Conservation (phyloP, 2,329 filamentous ascomycete species). For the Aspergillus fructus region DNA sequence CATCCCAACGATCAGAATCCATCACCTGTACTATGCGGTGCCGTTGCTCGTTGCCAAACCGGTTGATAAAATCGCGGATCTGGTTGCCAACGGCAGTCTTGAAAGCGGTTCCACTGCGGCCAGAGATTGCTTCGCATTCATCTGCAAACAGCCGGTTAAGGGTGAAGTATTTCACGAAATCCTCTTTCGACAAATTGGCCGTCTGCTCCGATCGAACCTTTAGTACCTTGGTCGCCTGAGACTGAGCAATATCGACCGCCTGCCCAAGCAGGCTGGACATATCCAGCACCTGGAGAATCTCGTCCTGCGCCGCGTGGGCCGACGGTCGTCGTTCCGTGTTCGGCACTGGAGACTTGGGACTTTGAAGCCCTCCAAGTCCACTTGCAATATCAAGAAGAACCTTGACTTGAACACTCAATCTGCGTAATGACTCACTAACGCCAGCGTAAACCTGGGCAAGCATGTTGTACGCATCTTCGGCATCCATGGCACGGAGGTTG, state of each 20-base stretch:
- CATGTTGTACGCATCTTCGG: constrained; percentile 80
- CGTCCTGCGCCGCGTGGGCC: constrained; percentile 50
- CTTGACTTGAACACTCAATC: constrained; percentile 88
- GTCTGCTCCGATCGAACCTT: constrained; percentile 64
- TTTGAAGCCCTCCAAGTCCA: constrained; percentile 43
- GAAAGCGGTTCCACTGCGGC: constrained; percentile 58
- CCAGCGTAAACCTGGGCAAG: constrained; percentile 80
- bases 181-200: constrained; percentile 52
- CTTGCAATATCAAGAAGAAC: constrained; percentile 93
- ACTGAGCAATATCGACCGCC: constrained; percentile 66
- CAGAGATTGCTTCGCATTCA: constrained; percentile 66
- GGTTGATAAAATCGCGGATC: constrained; percentile 61
- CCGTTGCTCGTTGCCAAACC: constrained; percentile 57
- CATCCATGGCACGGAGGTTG: constrained; percentile 79
- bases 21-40: constrained; percentile 58
- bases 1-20: constrained; percentile 65
- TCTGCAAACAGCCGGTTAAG: constrained; percentile 65
- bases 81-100: constrained; percentile 63
- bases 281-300: constrained; percentile 63
- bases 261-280: constrained; percentile 65
- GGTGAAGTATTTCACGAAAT: constrained; percentile 63
- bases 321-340: constrained; percentile 22
- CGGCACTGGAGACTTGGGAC: constrained; percentile 44
- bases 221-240: constrained; percentile 62
- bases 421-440: constrained; percentile 80